These are phyloP conservation scores for Lepraria neglecta DNA, from an alignment of 495 filamentous ascomycete genomes.

Conservation along the genomic window DNA sequence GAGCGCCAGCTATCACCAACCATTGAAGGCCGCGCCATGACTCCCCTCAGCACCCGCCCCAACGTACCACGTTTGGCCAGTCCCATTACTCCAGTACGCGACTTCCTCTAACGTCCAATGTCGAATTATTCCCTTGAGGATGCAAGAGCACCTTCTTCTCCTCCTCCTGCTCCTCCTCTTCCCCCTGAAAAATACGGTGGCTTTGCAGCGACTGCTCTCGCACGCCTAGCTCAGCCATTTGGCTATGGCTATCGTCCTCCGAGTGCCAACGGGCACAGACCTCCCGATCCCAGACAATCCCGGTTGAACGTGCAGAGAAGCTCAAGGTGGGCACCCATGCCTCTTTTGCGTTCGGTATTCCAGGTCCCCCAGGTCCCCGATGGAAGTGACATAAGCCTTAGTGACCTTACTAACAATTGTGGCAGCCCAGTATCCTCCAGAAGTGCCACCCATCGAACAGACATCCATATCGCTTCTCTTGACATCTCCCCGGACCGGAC, in stretches of 20 bases:
- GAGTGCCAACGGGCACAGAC: constrained; percentile 39
- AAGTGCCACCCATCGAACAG: constrained; percentile 64
- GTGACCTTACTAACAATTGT: constrained; percentile 9
- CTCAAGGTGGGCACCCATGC: constrained; percentile 19
- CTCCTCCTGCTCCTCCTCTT: constrained; percentile 44
- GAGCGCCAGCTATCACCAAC: too few relatives aligned
- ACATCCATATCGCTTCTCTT: constrained; percentile 64
- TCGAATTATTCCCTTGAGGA: constrained; percentile 34
- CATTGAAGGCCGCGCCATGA: too few relatives aligned
- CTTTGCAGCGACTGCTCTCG: constrained; percentile 47
- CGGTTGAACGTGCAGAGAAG: constrained; percentile 19
- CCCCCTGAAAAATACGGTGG: constrained; percentile 43
- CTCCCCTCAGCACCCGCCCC: too few relatives aligned
- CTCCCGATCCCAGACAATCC: constrained; percentile 9
- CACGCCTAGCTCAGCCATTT: constrained; percentile 53
- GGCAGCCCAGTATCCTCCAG: constrained; percentile 60
- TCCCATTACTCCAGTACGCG: background rate
- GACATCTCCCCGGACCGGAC: constrained; percentile 72
- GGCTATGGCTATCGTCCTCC: constrained; percentile 51
- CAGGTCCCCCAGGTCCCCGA: constrained; percentile 7
- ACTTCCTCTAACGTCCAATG: constrained; percentile 38
- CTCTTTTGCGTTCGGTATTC: constrained; percentile 9
- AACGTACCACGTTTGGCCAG: background rate
- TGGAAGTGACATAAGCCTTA: background rate
- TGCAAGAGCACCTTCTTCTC: constrained; percentile 38